These are phyloP conservation scores for Coniochaeta sp. DNA, from an alignment of 2,329 filamentous ascomycete species.

Conservation along the genomic window DNA sequence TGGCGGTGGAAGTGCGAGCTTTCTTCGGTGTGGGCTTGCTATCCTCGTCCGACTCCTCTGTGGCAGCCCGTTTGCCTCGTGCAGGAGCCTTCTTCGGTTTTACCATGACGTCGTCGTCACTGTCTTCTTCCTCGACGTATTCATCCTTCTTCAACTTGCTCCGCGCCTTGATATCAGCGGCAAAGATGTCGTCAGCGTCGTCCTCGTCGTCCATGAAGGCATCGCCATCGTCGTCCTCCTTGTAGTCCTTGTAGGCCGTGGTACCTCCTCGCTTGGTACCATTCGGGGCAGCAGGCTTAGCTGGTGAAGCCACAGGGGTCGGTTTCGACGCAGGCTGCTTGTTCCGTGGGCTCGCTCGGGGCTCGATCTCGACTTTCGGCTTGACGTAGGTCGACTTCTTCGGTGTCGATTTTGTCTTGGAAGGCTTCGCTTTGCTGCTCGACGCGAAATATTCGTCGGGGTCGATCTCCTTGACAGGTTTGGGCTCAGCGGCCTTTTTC, in stretches of 20 bases:
- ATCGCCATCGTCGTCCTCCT: constrained; percentile 45
- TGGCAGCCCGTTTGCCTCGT: constrained; percentile 28
- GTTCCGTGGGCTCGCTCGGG: constrained; percentile 46
- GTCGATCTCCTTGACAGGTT: constrained; percentile 42
- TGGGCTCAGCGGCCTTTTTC: constrained; percentile 47
- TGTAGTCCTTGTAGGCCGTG: constrained; percentile 31
- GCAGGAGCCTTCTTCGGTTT: constrained; percentile 52
- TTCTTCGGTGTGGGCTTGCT: constrained; percentile 21
- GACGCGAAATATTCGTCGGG: constrained; percentile 51
- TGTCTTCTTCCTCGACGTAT: constrained; percentile 66
- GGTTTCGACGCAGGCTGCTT: constrained; percentile 30
- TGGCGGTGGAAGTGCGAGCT: constrained; percentile 7
- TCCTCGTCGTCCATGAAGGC: constrained; percentile 60
- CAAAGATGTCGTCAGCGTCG: constrained; percentile 76
- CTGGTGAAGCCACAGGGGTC: constrained; percentile 11
- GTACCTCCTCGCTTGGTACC: constrained; percentile 34
- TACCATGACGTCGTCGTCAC: constrained; percentile 61
- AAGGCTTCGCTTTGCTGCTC: constrained; percentile 35
- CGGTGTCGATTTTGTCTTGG: constrained; percentile 29
- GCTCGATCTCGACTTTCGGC: constrained; percentile 32
- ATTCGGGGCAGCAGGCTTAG: constrained; percentile 12
- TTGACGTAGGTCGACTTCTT: constrained; percentile 32
- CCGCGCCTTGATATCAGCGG: constrained; percentile 59
- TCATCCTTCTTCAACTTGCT: constrained; percentile 67
- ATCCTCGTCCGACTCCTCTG: constrained; percentile 25